Conservation (phyloP, 345 rosid species). For the Anacardium occidentale region DNA sequence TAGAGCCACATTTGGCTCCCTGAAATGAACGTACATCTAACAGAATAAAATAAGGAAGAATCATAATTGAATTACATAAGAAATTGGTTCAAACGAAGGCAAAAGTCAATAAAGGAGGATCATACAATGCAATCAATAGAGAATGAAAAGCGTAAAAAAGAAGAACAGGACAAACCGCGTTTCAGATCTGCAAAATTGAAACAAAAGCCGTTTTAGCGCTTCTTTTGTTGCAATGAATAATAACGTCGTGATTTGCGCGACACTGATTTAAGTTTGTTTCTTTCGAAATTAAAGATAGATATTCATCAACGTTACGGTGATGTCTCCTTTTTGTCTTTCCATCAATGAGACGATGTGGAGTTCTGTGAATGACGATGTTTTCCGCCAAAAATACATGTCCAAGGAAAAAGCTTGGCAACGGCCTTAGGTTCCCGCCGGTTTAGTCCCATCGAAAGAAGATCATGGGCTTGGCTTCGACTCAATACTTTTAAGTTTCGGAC, state of each 20-base stretch:
- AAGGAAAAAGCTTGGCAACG: neutral
- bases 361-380: neutral
- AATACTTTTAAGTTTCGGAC: too few relatives aligned
- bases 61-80: neutral
- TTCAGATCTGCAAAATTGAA: conserved; percentile 18
- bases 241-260: conserved; percentile 3
- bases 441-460: neutral
- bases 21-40: neutral
- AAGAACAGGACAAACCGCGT: neutral
- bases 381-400: conserved; percentile 2
- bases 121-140: neutral
- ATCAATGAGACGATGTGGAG: neutral
- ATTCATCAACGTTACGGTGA: too few relatives aligned
- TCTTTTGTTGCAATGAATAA: neutral
- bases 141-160: neutral
- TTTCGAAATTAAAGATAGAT: neutral
- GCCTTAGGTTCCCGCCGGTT: neutral
- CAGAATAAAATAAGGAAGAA: neutral
- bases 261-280: neutral
- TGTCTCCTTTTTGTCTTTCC: neutral
- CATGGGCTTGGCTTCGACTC: neutral
- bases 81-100: neutral
- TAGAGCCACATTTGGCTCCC: neutral
- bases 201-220: neutral
- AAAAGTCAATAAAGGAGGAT: neutral